Evolutionary conservation across 1,139 yeast genomes (phyloP).

Genomic region (Starmera stellimalicola): DNA sequence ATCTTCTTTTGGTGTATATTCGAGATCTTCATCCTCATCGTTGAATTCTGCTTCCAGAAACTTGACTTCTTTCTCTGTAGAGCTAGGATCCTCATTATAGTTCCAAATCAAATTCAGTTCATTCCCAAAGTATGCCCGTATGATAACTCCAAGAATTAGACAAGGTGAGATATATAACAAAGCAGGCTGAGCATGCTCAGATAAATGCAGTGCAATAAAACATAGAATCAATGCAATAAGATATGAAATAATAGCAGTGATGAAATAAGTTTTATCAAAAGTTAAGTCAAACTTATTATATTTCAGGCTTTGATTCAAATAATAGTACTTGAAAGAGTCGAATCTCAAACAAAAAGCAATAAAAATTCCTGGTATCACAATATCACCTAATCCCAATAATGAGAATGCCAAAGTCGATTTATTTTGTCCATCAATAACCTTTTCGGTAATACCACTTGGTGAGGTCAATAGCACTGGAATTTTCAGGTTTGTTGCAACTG

Average conservation of each 20-base stretch:
- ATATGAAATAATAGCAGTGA: slow-evolving; percentile 34
- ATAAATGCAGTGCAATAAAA: slow-evolving; percentile 29
- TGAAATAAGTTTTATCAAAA: slow-evolving; percentile 38
- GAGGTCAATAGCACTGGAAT: slow-evolving; percentile 45
- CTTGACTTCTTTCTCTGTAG: slow-evolving; percentile 7
- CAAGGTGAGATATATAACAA: slow-evolving; percentile 53
- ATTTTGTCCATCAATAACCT: slow-evolving; percentile 4
- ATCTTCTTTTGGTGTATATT: slow-evolving; percentile 5
- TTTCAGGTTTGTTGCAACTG: slow-evolving; percentile 50
- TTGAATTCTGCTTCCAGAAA: slow-evolving; percentile 2
- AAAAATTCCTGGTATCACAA: slow-evolving; percentile 47
- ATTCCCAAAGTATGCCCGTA: slow-evolving; percentile 26
- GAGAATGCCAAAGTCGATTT: slow-evolving; percentile 21
- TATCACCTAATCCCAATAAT: slow-evolving; percentile 50
- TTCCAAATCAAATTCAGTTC: slow-evolving; percentile 34
- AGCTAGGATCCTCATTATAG: slow-evolving; percentile 16
- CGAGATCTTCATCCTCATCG: slow-evolving; percentile 7
- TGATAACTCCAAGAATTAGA: slow-evolving; percentile 27
- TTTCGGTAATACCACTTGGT: slow-evolving; percentile 24
- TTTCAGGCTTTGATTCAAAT: slow-evolving; percentile 2
- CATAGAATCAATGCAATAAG: slow-evolving; percentile 35
- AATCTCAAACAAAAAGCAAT: slow-evolving; percentile 40
- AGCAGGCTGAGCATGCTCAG: slow-evolving; percentile 55
- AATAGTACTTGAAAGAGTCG: slow-evolving; percentile 35
- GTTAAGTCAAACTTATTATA: slow-evolving; percentile 2